phyloP scores from a whole-genome alignment of 495 filamentous ascomycete species.

The Xylaria sp. region DNA sequence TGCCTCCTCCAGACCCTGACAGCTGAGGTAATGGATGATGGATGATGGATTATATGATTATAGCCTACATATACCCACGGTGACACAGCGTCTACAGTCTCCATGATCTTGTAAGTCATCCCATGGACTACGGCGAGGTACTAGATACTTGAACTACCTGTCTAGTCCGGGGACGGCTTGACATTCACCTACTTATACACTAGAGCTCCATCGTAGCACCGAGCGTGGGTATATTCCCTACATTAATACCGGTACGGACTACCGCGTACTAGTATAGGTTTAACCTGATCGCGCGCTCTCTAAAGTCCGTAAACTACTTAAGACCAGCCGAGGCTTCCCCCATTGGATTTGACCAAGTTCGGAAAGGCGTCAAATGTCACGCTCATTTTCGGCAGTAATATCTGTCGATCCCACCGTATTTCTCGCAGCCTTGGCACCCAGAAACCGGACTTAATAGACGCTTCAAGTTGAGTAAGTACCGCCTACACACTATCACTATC shows the following conservation, averaged over 20 bases:
- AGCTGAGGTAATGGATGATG: constrained; percentile 3
- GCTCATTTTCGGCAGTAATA: constrained; percentile 3
- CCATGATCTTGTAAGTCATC: not conserved
- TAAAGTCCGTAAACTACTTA: not conserved
- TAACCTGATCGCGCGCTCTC: not conserved
- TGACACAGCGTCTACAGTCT: not conserved
- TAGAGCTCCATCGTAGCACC: constrained; percentile 6
- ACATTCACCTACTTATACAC: not conserved
- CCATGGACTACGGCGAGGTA: not conserved
- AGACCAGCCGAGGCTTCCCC: constrained; percentile 17
- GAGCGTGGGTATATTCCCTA: constrained; percentile 7
- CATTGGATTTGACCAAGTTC: not conserved
- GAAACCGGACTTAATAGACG: not conserved
- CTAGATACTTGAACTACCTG: not conserved
- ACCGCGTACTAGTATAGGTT: not conserved
- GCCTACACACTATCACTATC: not conserved
- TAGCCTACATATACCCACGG: too few species aligned
- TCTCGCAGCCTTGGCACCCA: constrained; percentile 13
- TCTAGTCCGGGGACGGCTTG: not conserved
- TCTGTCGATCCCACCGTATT: constrained; percentile 11
- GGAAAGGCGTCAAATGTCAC: constrained; percentile 25
- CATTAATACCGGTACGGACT: constrained; percentile 4
- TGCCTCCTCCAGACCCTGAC: not conserved
- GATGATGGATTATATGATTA: not conserved
- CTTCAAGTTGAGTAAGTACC: not conserved